A percentile compares a stretch with the other conserved stretches of the same genome.
Evolutionary conservation across 495 filamentous ascomycete genomes (phyloP).

Genomic region (Mytilinidion resinicola): DNA sequence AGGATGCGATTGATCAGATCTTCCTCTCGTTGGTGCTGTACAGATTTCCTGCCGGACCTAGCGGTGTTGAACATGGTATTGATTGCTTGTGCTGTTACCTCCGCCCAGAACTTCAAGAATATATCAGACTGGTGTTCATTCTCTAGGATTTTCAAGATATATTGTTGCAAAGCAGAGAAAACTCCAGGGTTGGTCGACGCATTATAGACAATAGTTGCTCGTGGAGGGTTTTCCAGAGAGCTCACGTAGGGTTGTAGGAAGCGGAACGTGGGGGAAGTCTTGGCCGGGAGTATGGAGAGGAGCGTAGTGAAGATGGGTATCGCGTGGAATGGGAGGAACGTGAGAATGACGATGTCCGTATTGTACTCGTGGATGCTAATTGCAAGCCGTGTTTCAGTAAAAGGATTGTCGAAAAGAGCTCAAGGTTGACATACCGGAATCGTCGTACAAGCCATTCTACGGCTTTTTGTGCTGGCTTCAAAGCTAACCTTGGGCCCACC

Average conservation of each 20-base stretch:
- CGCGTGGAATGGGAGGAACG: conserved; percentile 87
- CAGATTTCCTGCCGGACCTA: conserved; percentile 63
- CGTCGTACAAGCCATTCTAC: conserved; percentile 90
- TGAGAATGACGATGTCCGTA: conserved; percentile 67
- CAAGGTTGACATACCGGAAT: conserved; percentile 60
- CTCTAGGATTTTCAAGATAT: conserved; percentile 63
- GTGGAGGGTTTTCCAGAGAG: conserved; percentile 64
- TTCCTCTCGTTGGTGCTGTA: conserved; percentile 50
- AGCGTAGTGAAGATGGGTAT: conserved; percentile 73
- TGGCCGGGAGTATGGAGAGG: conserved; percentile 70
- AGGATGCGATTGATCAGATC: conserved; percentile 67
- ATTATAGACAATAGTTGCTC: conserved; percentile 72
- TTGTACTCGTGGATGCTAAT: conserved; percentile 84
- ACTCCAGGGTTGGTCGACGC: conserved; percentile 66
- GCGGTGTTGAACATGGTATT: conserved; percentile 70
- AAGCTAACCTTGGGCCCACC: conserved; percentile 63
- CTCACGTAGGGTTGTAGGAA: conserved; percentile 80
- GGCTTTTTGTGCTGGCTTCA: conserved; percentile 81
- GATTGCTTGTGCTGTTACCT: conserved; percentile 72
- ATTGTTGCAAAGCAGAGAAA: conserved; percentile 62
- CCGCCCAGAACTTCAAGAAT: conserved; percentile 81
- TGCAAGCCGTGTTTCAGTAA: conserved; percentile 2
- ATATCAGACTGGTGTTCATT: conserved; percentile 64
- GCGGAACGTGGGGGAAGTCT: conserved; percentile 65
- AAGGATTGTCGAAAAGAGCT: too few relatives aligned